phyloP scores from a whole-genome alignment of 306 rosid genomes.

The Quillaja saponaria region DNA sequence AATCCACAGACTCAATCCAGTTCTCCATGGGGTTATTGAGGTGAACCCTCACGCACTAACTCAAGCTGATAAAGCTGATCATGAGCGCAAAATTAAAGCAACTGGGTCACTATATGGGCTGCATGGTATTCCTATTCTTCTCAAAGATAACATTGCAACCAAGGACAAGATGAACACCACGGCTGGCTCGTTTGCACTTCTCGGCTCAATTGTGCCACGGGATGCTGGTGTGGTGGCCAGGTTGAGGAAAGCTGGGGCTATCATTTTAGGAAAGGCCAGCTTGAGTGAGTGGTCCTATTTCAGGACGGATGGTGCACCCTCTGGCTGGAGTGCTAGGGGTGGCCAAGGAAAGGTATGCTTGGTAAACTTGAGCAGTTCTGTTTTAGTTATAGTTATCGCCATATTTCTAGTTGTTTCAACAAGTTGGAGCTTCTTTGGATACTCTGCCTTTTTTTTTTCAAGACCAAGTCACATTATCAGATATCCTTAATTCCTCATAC shows the following conservation, averaged over 20 bases:
- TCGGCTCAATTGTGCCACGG: constrained; percentile 59
- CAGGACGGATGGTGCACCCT: constrained; percentile 23
- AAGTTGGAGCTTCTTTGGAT: background rate
- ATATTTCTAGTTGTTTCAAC: background rate
- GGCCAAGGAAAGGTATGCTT: constrained; percentile 67
- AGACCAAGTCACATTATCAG: too few species aligned
- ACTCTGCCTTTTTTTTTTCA: background rate
- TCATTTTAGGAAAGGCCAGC: constrained; percentile 66
- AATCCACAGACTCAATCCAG: constrained; percentile 41
- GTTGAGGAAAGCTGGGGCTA: constrained; percentile 69
- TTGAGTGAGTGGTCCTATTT: constrained; percentile 57
- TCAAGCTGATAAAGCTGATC: constrained; percentile 53
- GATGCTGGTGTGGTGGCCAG: constrained; percentile 63
- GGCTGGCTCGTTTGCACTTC: constrained; percentile 61
- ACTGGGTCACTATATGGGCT: constrained; percentile 26
- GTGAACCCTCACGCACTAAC: constrained; percentile 60
- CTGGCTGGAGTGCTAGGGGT: constrained; percentile 63
- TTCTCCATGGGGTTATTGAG: constrained; percentile 55
- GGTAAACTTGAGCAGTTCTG: too few species aligned
- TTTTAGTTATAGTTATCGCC: too few species aligned
- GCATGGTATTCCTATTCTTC: constrained; percentile 66
- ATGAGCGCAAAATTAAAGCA: constrained; percentile 26
- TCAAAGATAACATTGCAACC: constrained; percentile 68
- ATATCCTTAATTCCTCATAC: too few species aligned
- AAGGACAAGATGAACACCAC: constrained; percentile 70